Conservation (phyloP, 352 stramenopile genomes). For the Pythium monospermum region DNA sequence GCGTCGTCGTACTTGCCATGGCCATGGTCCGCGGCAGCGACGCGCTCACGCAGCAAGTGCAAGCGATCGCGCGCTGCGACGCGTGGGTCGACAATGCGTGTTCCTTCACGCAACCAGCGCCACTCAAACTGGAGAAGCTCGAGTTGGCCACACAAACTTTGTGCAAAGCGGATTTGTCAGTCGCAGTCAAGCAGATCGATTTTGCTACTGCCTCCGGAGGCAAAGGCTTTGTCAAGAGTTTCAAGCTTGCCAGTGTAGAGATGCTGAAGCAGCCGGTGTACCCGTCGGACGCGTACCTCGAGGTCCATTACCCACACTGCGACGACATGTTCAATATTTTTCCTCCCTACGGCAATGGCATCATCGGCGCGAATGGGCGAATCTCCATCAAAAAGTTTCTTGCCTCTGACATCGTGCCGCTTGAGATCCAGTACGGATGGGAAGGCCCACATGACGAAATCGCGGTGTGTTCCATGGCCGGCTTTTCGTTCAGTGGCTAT, state of each 20-base stretch:
- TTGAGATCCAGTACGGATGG: conserved; percentile 63
- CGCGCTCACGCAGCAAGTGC: conserved; percentile 50
- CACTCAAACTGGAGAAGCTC: conserved; percentile 37
- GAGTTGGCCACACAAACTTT: conserved; percentile 57
- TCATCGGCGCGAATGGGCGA: conserved; percentile 50
- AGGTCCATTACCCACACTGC: conserved; percentile 76
- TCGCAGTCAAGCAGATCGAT: conserved; percentile 80
- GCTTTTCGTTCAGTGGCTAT: conserved; percentile 67
- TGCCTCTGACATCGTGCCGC: conserved; percentile 28
- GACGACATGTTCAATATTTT: conserved; percentile 85
- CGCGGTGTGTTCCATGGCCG: conserved; percentile 75
- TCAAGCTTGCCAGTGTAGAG: conserved; percentile 59
- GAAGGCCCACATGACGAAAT: conserved; percentile 38
- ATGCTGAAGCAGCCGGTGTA: conserved; percentile 47
- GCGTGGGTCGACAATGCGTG: conserved; percentile 49
- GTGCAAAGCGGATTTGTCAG: conserved; percentile 77
- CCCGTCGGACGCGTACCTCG: conserved; percentile 56
- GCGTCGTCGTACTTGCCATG: neutral
- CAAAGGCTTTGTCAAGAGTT: conserved; percentile 48
- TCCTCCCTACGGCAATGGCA: conserved; percentile 67
- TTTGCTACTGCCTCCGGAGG: conserved; percentile 53
- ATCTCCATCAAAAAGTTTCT: conserved; percentile 64
- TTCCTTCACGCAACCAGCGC: conserved; percentile 41
- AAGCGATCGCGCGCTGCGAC: conserved; percentile 55
- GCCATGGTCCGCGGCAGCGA: neutral